Evolutionary conservation across 2,329 filamentous ascomycete genomes (phyloP).

Genomic region (Aureobasidium subglaciale): DNA sequence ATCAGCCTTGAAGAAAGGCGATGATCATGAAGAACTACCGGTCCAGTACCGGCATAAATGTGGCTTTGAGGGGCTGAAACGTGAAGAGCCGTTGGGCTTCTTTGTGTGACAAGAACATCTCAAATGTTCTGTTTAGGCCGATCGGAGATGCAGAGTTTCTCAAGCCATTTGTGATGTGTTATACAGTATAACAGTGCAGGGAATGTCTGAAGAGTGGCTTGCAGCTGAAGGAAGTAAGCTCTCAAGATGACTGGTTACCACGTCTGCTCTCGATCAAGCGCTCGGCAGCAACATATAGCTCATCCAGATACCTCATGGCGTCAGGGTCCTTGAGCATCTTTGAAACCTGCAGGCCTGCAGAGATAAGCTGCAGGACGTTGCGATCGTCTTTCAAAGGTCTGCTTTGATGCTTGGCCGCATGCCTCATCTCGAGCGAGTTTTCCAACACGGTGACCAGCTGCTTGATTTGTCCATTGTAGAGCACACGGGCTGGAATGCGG

Average conservation of each 20-base stretch:
- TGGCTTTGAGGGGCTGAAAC: not conserved
- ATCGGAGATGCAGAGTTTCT: not conserved
- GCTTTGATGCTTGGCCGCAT: slow-evolving; percentile 76
- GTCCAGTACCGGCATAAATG: not conserved
- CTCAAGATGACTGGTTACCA: not conserved
- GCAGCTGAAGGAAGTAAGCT: too few relatives aligned
- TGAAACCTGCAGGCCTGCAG: slow-evolving; percentile 77
- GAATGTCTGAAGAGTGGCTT: not conserved
- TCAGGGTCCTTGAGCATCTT: slow-evolving; percentile 79
- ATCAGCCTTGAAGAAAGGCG: not conserved
- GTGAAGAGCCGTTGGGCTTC: not conserved
- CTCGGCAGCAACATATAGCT: slow-evolving; percentile 76
- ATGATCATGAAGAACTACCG: not conserved
- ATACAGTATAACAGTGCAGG: not conserved
- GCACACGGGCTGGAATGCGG: slow-evolving; percentile 71
- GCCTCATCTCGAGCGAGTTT: slow-evolving; percentile 81
- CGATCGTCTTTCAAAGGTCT: slow-evolving; percentile 80
- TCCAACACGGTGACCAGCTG: slow-evolving; percentile 83
- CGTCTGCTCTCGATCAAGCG: slow-evolving; percentile 55
- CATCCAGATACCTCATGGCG: slow-evolving; percentile 76
- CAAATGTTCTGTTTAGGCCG: not conserved
- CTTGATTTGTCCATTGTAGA: slow-evolving; percentile 85
- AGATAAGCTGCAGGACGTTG: slow-evolving; percentile 81
- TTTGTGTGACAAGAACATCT: not conserved
- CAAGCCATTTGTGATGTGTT: not conserved